Percentiles rank a stretch among this genome's conserved stretches.
These are phyloP conservation scores for Tephrocybe sp. DNA, from an alignment of 768 basidiomycete genomes.

Conservation along the genomic window DNA sequence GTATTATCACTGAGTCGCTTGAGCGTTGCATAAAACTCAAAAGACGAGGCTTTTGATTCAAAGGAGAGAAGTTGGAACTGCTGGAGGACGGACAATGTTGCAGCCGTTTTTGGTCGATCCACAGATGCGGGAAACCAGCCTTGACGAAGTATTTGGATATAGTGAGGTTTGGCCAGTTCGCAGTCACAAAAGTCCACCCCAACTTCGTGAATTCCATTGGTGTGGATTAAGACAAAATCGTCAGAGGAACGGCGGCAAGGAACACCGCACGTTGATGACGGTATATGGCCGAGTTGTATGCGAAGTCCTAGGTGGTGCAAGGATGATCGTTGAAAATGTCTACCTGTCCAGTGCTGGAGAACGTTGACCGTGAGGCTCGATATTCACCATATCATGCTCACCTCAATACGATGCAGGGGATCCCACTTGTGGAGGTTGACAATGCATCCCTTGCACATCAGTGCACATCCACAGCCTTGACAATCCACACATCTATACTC, in stretches of 20 bases:
- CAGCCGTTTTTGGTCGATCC: conserved; percentile 22
- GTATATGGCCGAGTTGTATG: conserved; percentile 2
- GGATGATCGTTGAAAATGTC: no score
- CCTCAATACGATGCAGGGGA: no score
- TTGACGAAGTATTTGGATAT: conserved; percentile 28
- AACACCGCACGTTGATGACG: not conserved
- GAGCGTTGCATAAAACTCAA: conserved; percentile 25
- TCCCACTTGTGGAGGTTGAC: no score
- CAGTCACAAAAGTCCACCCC: conserved; percentile 31
- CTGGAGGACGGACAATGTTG: conserved; percentile 24
- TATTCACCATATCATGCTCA: no score
- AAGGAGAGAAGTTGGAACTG: conserved; percentile 25
- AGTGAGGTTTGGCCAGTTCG: not conserved
- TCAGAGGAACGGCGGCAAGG: conserved; percentile 16
- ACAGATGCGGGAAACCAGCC: conserved; percentile 24
- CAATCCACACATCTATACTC: no score
- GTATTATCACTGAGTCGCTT: conserved; percentile 22
- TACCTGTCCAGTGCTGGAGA: no score
- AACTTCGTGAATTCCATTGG: conserved; percentile 26
- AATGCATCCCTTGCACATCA: no score
- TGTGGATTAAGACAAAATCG: conserved; percentile 25
- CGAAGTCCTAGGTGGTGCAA: not conserved
- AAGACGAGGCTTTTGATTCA: conserved; percentile 24
- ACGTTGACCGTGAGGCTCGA: no score
- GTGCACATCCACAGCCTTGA: no score